Evolutionary conservation across 371 early-diverging fungal genomes (phyloP).

Genomic region (Basidiobolus meristosporus): DNA sequence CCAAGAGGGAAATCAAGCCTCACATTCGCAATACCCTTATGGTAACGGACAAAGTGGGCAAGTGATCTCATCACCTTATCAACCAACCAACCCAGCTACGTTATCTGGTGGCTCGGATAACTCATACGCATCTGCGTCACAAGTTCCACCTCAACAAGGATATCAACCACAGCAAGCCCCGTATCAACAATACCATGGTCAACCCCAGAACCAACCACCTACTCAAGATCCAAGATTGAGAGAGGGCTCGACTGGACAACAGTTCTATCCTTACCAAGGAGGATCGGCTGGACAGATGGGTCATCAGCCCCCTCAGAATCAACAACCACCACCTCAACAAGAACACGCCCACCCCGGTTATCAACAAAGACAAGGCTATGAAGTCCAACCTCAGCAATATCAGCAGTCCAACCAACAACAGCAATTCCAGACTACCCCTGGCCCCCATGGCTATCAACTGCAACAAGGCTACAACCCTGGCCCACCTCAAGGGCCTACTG

Average conservation of each 20-base stretch:
- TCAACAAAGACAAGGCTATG: background rate
- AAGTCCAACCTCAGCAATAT: background rate
- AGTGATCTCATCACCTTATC: background rate
- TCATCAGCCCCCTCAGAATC: background rate
- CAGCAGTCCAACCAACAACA: background rate
- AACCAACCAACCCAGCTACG: too few species aligned
- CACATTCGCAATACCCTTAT: background rate
- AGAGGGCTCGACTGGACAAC: background rate
- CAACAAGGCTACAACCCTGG: conserved; percentile 1
- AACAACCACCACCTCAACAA: conserved; percentile 1
- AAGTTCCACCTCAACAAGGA: background rate
- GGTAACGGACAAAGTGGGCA: background rate
- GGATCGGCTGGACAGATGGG: background rate
- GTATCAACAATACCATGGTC: background rate
- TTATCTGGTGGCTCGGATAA: background rate
- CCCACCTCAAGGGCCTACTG: background rate
- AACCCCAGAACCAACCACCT: background rate
- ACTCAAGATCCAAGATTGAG: background rate
- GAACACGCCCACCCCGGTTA: background rate
- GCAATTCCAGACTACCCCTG: background rate
- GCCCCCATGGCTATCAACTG: background rate
- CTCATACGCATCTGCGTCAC: background rate
- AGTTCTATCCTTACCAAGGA: background rate
- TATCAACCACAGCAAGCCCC: background rate
- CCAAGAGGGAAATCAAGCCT: background rate